Conservation (phyloP, 2,329 filamentous ascomycete genomes). For the Beauveria brongniartii region DNA sequence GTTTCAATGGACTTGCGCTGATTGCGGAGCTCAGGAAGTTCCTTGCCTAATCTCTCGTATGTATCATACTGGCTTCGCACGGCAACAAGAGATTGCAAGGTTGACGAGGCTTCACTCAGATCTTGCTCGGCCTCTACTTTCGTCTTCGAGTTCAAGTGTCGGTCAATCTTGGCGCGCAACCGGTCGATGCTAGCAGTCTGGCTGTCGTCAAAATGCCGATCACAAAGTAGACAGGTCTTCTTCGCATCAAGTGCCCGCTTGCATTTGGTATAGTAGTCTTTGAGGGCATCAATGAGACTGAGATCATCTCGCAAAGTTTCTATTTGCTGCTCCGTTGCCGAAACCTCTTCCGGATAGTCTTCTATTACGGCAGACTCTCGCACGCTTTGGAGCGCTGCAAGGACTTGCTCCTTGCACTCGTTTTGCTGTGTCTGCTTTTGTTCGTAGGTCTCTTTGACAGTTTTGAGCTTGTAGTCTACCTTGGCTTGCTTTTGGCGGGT, state of each 20-base stretch:
- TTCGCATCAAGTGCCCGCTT: slow-evolving; percentile 57
- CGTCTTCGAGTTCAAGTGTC: slow-evolving; percentile 52
- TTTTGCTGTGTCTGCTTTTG: slow-evolving; percentile 56
- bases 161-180: slow-evolving; percentile 59
- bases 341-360: slow-evolving; percentile 44
- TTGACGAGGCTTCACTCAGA: slow-evolving; percentile 40
- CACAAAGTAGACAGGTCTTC: slow-evolving; percentile 70
- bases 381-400: slow-evolving; percentile 37
- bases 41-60: slow-evolving; percentile 60
- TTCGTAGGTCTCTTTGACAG: slow-evolving; percentile 53
- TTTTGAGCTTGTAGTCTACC: slow-evolving; percentile 64
- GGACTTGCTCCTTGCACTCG: slow-evolving; percentile 49
- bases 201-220: slow-evolving; percentile 57
- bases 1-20: slow-evolving; percentile 55
- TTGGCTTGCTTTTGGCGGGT: slow-evolving; percentile 67
- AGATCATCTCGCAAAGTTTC: slow-evolving; percentile 57
- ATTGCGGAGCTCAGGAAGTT: slow-evolving; percentile 61
- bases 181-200: slow-evolving; percentile 49
- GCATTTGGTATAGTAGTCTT: slow-evolving; percentile 64
- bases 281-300: slow-evolving; percentile 59
- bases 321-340: slow-evolving; percentile 46
- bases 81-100: slow-evolving; percentile 51
- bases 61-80: slow-evolving; percentile 65
- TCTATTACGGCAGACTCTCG: slow-evolving; percentile 41
- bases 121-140: slow-evolving; percentile 55